Conservation (phyloP, 139 green algal genomes). For the Chloropicon primus region DNA sequence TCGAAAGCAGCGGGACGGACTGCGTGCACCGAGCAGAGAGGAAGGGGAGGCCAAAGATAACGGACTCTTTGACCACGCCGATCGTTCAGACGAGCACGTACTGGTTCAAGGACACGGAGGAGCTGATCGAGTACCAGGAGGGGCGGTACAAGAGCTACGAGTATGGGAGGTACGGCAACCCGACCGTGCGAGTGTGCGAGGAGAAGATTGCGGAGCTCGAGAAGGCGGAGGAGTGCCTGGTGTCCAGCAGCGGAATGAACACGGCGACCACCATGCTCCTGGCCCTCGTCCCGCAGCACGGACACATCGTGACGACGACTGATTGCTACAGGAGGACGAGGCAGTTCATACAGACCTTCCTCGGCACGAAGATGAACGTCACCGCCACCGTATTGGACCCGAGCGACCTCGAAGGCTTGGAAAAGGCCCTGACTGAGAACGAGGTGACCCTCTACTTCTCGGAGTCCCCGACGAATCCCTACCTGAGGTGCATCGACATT, state of each 20-base stretch:
- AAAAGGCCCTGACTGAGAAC: slow-evolving; percentile 35
- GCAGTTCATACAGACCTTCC: slow-evolving; percentile 95
- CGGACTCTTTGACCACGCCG: slow-evolving; percentile 89
- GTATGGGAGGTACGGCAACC: slow-evolving; percentile 91
- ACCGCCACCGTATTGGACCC: slow-evolving; percentile 85
- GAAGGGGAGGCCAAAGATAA: slow-evolving; percentile 54
- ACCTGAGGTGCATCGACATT: slow-evolving; percentile 96
- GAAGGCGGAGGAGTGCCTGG: slow-evolving; percentile 85
- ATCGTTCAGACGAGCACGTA: slow-evolving; percentile 96
- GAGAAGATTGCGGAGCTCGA: slow-evolving; percentile 91
- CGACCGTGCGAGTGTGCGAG: slow-evolving; percentile 71
- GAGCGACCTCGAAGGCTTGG: slow-evolving; percentile 66
- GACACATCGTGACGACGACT: slow-evolving; percentile 98
- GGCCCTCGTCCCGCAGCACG: slow-evolving; percentile 82
- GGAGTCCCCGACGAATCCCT: slow-evolving; percentile 98
- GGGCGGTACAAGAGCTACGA: slow-evolving; percentile 79
- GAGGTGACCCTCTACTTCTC: slow-evolving; percentile 81
- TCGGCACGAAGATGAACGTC: slow-evolving; percentile 91
- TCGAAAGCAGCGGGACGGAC: neutral
- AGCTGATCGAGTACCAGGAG: slow-evolving; percentile 95
- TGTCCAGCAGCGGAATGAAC: slow-evolving; percentile 90
- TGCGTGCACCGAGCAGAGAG: slow-evolving; percentile 48
- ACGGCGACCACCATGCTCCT: slow-evolving; percentile 96
- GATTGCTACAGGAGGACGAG: slow-evolving; percentile 96
- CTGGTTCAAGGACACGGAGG: slow-evolving; percentile 61